Evolutionary conservation across 345 rosid genomes (phyloP), one percentile per base, ranked within the genome.

Genomic region (Leavenworthia alabamica): DNA sequence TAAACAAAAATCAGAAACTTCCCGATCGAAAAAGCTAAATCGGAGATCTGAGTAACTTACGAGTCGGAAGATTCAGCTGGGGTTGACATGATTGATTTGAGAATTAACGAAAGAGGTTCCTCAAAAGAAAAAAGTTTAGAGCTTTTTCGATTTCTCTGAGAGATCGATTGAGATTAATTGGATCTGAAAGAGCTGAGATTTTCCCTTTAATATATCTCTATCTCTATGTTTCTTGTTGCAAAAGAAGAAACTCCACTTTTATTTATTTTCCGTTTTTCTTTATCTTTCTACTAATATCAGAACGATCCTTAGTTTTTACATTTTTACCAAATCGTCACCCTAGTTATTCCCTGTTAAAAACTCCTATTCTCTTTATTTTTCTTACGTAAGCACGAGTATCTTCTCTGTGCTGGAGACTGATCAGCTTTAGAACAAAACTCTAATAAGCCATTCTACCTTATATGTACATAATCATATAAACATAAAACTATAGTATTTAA

Each of bases 51-150:
- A 49, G 62, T 19, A 58, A n/a, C 88, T 77, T 80, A 90, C 97
- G 96, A 66, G 81, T 84, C 94, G 8, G 97, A 90, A 20, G 97
- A 82, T 79, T 90, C 97, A 10, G 96, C 82, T 74, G 87, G 88
- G 57, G 73, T 75, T 7, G 91, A 42, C 97, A 90, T 90, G 69
- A 26, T 49, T 43, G 26, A 15, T 17, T 53, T 7, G 73, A 41
- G 72, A 58, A 58, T 44, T 17, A 45, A 2, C 15, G 56, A 48
- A 39, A n/a, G n/a, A n/a, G n/a, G n/a, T n/a, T n/a, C n/a, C n/a
- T n/a, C 43, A 23, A 58, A 53, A 46, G 56, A 67, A 36, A 36
- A 28, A 27, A 43, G 66, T 36, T 16, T 45, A 39, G 67, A 61
- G 73, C 67, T 69, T 69, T 68, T 33, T n/a, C 17, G 42, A n/a